Base-by-base conservation (phyloP, 495 filamentous ascomycete genomes). In the Aspergillus indologenus region DNA sequence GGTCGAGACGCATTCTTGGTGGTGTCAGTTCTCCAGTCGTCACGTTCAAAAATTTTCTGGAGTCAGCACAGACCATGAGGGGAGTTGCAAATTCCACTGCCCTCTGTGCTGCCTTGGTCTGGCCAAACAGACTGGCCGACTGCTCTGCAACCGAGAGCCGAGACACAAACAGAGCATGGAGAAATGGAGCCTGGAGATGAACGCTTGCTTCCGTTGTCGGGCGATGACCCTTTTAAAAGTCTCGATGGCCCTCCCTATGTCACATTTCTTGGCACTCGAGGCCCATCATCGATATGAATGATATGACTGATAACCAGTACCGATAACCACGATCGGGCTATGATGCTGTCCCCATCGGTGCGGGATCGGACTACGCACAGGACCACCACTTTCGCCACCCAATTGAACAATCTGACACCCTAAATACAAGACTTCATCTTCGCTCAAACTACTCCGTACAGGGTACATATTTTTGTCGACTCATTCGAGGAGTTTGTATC, bases 151-250 rank as follows among this genome's bases (percentile, higher is more conserved):
- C 43, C 29, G 47, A 52, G 21, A 51, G 53, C 50, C 43, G 44
- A 50, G 53, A 50, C 31, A 44, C 49, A 18, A 42, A 24, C 20
- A 54, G 44, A 55, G n/a, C n/a, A n/a, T n/a, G n/a, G n/a, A n/a
- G n/a, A 48, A 23, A 3, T 29, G 26, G 26, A 22, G 46, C 11
- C 17, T 48, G 47, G 20, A 15, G 45, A 46, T 26, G 60, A 42
- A 42, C 24, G 50, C 61, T 62, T 56, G 52, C 51, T 47, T 59
- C 50, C 24, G 42, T 47, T 22, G 20, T 49, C 5, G 31, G 47
- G 42, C 40, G 46, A 40, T 40, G 34, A 40, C 34, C 34, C 43
- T 29, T 53, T 21, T 26, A 48, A 53, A 52, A 29, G 48, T 29
- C 48, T 51, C 22, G 22, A 40, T 6, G 34, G 34, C 34, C 34